Evolutionary conservation across 306 rosid genomes (phyloP), one percentile per base, ranked within the genome.

Genomic region (Spatholobus suberectus): DNA sequence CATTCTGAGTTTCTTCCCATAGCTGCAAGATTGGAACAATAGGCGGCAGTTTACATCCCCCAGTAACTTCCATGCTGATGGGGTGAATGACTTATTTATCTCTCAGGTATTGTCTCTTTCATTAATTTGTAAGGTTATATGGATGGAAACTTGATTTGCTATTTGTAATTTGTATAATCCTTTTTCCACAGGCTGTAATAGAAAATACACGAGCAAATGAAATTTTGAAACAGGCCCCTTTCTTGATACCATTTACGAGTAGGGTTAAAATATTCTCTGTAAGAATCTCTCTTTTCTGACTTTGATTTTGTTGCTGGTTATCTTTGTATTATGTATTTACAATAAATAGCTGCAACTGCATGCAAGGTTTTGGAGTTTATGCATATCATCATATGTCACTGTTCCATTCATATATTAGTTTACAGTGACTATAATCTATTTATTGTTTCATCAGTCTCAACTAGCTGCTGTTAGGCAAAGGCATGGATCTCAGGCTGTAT

Each of bases 11-110:
- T 82, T 66, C 83, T 71, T 68, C 61, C 66, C 82, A 49, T 71
- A 96, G 99, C 91, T 96, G 89, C 99, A 96, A 96, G 98, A 94
- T 87, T 96, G 99, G 99, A 96, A 96, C 90, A 96, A 92, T 68
- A 90, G 99, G 79, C 93, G 91, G 32, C 91, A 96, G 81, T 96
- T 96, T 87, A 90, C 95, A 70, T 86, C 93, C 71, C 96, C 96
- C 44, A 85, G 88, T 79, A 97, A 96, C 84, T 94, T 94, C 83
- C 98, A 96, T 87, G 97, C 98, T 74, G 99, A 94, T 68, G 98
- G 96, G 43, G 99, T 92, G 87, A 94, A 94, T 82, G 99, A 96
- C 38, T 90, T 85, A 82, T 96, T 96, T 87, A 94, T 89, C 89
- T 90, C 99, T 35, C 99, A 96, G 99, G 99, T 96, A 90, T 76